Evolutionary conservation across 1,284 basidiomycete species (phyloP).

Genomic region (Ganoderma sinense): DNA sequence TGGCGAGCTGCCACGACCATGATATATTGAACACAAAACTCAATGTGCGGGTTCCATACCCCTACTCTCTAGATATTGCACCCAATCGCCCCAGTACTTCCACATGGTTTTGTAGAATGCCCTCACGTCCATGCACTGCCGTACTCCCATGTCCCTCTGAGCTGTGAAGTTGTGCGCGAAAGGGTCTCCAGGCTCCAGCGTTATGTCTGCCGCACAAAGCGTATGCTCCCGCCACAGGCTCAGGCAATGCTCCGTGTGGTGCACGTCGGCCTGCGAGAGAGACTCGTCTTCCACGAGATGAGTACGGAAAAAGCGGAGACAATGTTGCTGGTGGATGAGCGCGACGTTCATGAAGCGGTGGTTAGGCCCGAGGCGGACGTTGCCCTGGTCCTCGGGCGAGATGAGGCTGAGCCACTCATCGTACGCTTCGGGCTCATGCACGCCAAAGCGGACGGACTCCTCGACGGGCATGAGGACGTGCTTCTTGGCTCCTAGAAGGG

Average conservation of each 20-base stretch:
- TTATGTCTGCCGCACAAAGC: slow-evolving; percentile 46
- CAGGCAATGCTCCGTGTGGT: slow-evolving; percentile 31
- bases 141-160: slow-evolving; percentile 12
- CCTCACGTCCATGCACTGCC: slow-evolving; percentile 14
- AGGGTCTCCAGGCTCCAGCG: slow-evolving; percentile 42
- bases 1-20: no score
- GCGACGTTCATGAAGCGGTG: slow-evolving; percentile 39
- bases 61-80: neutral
- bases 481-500: slow-evolving; percentile 8
- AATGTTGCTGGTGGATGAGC: slow-evolving; percentile 50
- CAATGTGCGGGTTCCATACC: neutral
- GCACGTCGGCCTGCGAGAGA: neutral
- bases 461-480: slow-evolving; percentile 22
- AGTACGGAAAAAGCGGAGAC: slow-evolving; percentile 38
- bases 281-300: slow-evolving; percentile 17
- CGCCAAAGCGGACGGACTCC: slow-evolving; percentile 33
- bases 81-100: slow-evolving; percentile 10
- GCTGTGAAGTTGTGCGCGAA: slow-evolving; percentile 27
- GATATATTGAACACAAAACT: no score
- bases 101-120: slow-evolving; percentile 13
- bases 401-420: slow-evolving; percentile 37
- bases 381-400: neutral
- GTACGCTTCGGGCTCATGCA: slow-evolving; percentile 30
- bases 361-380: slow-evolving; percentile 1
- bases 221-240: slow-evolving; percentile 40